phyloP scores from a whole-genome alignment of 331 rosid genomes.

The Malus hybrid region DNA sequence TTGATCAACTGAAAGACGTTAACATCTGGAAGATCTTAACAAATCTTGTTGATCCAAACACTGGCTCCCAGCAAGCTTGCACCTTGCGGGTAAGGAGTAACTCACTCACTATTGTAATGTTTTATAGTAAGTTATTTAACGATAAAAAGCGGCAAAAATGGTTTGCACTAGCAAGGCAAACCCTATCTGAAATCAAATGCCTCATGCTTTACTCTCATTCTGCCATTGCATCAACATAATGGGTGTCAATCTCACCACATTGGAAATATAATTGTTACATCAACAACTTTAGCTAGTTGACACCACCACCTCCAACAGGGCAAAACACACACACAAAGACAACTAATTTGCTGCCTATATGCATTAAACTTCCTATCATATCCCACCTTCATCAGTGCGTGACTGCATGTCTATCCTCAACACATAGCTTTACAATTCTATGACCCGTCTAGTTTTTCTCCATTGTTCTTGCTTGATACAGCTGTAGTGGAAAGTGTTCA shows the following conservation, averaged over 20 bases:
- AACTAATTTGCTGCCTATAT: not conserved
- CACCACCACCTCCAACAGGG: not conserved
- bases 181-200: not conserved
- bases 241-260: not conserved
- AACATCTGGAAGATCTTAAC: slow-evolving; percentile 92
- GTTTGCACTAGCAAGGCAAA: not conserved
- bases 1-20: slow-evolving; percentile 87
- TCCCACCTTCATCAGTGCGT: not conserved
- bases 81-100: slow-evolving; percentile 49
- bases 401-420: not conserved
- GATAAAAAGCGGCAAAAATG: not conserved
- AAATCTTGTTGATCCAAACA: slow-evolving; percentile 76
- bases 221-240: not conserved
- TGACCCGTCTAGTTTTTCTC: too few species aligned
- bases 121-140: slow-evolving; percentile 8
- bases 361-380: not conserved
- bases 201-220: not conserved
- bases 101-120: slow-evolving; percentile 1
- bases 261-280: not conserved
- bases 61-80: slow-evolving; percentile 62
- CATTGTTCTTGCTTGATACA: too few species aligned
- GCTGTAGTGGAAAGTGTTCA: too few species aligned
- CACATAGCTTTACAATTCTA: not conserved
- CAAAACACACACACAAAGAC: too few species aligned
- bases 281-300: not conserved